Base-by-base conservation (phyloP, 768 basidiomycete genomes). In the Serpula lacrymans region DNA sequence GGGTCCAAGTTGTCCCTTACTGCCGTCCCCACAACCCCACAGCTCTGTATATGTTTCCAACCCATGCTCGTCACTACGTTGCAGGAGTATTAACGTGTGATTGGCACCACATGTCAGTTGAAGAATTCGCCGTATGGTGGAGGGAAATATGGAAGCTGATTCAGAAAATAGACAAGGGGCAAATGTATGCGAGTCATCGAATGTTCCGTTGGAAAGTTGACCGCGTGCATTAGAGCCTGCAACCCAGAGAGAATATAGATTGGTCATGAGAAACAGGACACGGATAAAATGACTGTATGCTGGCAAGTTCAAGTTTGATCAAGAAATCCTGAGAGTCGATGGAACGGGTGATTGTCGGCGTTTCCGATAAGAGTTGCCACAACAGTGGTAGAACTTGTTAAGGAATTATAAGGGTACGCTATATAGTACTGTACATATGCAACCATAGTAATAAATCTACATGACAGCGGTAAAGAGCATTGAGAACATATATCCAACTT, bases 1-100 rank as follows among this genome's bases (percentile, higher is more conserved):
- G 0, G 60, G 66, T 5, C 88, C 89, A 1, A 94, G 76, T 51
- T 96, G 94, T 0, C 88, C 87, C 37, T 61, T 64, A 1, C 66
- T 56, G 14, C n/a, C n/a, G n/a, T n/a, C n/a, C 88, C 89, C 1
- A 94, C 76, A 50, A 95, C 93, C 0, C 88, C 87, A 37, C 60
- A 64, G 1, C 66, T 56, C 16, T 1, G 36, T 47, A 11, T 24
- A 33, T 21, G 13, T 22, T 10, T 52, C 56, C 5, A 38, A 34
- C 28, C 44, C 37, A 16, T 34, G 27, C 10, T 55, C 58, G n/a
- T 47, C 43, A 6, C 37, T 21, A 42, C 68, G 65, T n/a, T 60
- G 53, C 11, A 88, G 57, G 10, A 95, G 70, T 6, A 80, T 56
- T 0, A 95, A 58, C 0, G 91, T 83, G 53, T 95, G 92, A 47